Conservation (phyloP, 2,329 filamentous ascomycete species). For the Fusarium annulatum region DNA sequence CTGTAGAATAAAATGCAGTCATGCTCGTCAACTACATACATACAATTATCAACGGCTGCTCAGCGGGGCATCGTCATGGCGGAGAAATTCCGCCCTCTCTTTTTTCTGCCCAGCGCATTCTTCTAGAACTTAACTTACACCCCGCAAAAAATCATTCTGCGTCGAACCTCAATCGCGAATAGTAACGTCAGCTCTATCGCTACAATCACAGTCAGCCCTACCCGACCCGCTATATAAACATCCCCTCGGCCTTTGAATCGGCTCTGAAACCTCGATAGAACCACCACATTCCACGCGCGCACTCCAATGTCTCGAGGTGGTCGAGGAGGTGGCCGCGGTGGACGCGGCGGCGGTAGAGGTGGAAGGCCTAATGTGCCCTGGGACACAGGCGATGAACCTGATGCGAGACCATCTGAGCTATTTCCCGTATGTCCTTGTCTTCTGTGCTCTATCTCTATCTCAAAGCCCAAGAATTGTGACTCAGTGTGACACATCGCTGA, state of each 20-base stretch:
- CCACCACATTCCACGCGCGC: neutral
- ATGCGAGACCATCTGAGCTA: slow-evolving; percentile 67
- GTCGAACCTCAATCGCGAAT: slow-evolving; percentile 26
- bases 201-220: neutral
- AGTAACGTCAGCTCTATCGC: neutral
- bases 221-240: neutral
- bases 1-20: neutral
- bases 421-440: slow-evolving; percentile 61
- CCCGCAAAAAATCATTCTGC: slow-evolving; percentile 41
- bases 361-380: slow-evolving; percentile 63
- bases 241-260: neutral
- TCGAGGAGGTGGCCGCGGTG: slow-evolving; percentile 63
- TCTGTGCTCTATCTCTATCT: neutral
- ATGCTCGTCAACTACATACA: neutral
- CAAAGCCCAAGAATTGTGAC: neutral
- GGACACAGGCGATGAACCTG: slow-evolving; percentile 65
- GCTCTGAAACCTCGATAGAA: neutral
- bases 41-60: neutral
- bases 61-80: slow-evolving; percentile 31
- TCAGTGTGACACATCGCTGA: slow-evolving; percentile 17
- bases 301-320: slow-evolving; percentile 63
- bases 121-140: slow-evolving; percentile 18
- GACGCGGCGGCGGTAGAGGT: slow-evolving; percentile 59
- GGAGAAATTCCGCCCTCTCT: slow-evolving; percentile 35
- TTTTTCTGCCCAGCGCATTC: slow-evolving; percentile 22